Percentiles rank a stretch among this genome's conserved stretches.
Evolutionary conservation across 768 basidiomycete genomes (phyloP).

Genomic region (Pleurotus giganteus): DNA sequence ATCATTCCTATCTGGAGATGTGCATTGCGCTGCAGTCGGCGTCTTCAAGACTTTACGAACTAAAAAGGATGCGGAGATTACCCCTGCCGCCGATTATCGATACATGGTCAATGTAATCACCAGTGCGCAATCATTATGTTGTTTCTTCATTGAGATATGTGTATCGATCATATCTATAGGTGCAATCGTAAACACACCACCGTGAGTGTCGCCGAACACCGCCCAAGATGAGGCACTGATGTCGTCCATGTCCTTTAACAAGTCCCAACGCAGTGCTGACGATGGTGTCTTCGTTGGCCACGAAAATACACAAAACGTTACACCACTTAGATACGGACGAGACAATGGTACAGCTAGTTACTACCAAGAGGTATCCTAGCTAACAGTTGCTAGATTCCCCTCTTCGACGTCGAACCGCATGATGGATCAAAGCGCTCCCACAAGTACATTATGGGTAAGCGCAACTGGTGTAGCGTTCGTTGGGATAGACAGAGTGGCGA

Average conservation of each 20-base stretch:
- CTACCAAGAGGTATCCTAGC: neutral
- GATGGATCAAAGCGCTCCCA: constrained; percentile 72
- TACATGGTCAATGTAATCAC: constrained; percentile 92
- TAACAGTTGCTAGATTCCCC: constrained; percentile 50
- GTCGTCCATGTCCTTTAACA: neutral
- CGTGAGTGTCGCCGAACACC: constrained; percentile 45
- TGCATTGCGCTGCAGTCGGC: constrained; percentile 88
- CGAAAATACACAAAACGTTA: constrained; percentile 83
- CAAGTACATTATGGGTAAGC: constrained; percentile 80
- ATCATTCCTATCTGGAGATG: constrained; percentile 90
- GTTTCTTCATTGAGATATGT: neutral
- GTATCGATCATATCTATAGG: constrained; percentile 32
- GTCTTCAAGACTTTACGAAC: constrained; percentile 64
- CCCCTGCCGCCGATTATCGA: constrained; percentile 63
- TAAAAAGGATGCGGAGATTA: constrained; percentile 46
- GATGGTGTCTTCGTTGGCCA: constrained; percentile 78
- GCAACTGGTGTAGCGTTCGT: constrained; percentile 82
- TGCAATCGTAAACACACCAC: constrained; percentile 93
- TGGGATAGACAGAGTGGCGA: constrained; percentile 60
- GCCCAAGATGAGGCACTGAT: neutral
- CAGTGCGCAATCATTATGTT: constrained; percentile 42
- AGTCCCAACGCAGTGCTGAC: constrained; percentile 64
- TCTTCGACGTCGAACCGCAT: constrained; percentile 72
- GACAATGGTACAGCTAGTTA: constrained; percentile 55
- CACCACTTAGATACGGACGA: constrained; percentile 85